Evolutionary conservation across 2,329 filamentous ascomycete species (phyloP).

Genomic region (Aschersonia sp.): DNA sequence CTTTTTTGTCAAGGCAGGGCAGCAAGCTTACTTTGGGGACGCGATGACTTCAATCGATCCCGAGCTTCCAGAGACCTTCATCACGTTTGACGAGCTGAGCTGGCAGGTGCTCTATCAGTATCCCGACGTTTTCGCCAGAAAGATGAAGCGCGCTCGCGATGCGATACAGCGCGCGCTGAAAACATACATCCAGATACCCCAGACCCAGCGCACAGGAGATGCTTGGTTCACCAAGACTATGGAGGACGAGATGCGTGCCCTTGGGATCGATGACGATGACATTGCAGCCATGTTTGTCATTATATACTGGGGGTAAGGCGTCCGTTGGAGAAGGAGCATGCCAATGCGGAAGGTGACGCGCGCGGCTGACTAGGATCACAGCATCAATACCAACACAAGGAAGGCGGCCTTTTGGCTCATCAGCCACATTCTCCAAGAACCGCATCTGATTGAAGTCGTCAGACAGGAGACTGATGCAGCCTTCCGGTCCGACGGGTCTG

Average conservation of each 20-base stretch:
- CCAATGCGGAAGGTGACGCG: too few species aligned
- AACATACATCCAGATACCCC: neutral
- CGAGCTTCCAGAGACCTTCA: constrained; percentile 4
- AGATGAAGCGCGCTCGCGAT: constrained; percentile 7
- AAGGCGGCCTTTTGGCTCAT: constrained; percentile 14
- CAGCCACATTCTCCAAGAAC: constrained; percentile 9
- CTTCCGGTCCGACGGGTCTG: constrained; percentile 12
- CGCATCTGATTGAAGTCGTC: constrained; percentile 5
- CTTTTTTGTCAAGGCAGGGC: neutral
- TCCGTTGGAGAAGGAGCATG: neutral
- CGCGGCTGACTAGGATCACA: neutral
- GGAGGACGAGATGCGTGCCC: neutral
- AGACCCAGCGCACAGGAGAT: neutral
- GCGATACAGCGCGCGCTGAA: neutral
- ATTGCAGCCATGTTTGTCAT: neutral
- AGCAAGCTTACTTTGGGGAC: neutral
- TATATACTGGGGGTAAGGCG: neutral
- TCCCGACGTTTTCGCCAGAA: constrained; percentile 7
- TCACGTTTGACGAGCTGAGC: constrained; percentile 11
- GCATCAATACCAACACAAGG: constrained; percentile 14
- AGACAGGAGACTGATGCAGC: constrained; percentile 10
- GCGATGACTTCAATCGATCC: constrained; percentile 8
- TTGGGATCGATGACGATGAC: neutral
- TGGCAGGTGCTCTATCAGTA: constrained; percentile 15
- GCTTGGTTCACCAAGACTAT: neutral